A percentile compares a stretch with the other conserved stretches of the same genome.
Conservation (phyloP, 441 rosid genomes). For the Pelargonium citronellum region DNA sequence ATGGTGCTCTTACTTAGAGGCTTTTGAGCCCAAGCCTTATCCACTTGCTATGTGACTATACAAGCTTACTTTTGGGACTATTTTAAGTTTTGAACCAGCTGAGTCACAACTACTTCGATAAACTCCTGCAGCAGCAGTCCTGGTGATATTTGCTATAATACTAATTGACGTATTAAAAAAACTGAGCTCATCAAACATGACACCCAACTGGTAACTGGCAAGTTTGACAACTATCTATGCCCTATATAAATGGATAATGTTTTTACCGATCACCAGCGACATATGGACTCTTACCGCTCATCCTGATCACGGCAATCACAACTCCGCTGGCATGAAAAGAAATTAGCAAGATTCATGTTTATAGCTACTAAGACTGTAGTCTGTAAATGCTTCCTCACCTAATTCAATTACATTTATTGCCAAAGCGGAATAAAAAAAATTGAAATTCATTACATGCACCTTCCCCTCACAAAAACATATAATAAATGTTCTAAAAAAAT, state of each 20-base stretch:
- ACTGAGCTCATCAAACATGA: neutral
- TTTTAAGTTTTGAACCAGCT: neutral
- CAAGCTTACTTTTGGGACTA: neutral
- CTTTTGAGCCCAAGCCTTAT: neutral
- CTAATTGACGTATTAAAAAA: neutral
- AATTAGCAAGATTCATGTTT: neutral
- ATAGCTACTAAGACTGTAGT: neutral
- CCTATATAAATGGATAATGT: neutral
- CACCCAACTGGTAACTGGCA: neutral
- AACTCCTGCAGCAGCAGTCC: neutral
- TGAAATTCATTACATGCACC: neutral
- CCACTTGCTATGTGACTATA: conserved; percentile 6
- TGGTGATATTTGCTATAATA: neutral
- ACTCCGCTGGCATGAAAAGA: too few species aligned
- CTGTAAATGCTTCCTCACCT: neutral
- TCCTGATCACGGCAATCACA: too few species aligned
- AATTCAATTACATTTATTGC: neutral
- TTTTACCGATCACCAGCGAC: neutral
- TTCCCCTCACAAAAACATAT: neutral
- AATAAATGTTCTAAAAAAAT: too few species aligned
- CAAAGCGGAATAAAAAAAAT: neutral
- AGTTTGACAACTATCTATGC: neutral
- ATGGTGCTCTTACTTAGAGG: neutral
- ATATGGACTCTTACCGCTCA: too few species aligned
- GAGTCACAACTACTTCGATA: neutral